Evolutionary conservation across 164 flowering plant genomes (phyloP).

Genomic region (Cinnamomum micranthum): DNA sequence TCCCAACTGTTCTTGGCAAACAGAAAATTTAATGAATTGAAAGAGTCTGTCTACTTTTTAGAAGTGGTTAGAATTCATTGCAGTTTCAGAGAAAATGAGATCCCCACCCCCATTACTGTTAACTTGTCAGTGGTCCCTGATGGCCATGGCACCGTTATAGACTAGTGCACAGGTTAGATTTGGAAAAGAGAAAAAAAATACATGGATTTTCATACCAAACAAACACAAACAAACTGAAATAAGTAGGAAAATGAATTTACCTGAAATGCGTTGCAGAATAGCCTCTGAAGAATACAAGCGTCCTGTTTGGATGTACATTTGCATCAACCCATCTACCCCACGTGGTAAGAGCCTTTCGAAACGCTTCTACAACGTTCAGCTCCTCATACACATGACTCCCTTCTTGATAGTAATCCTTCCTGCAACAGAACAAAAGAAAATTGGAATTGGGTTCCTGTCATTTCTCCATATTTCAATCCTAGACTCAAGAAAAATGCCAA

Average conservation of each 20-base stretch:
- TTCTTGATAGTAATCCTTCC: slow-evolving; percentile 14
- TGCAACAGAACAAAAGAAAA: neutral
- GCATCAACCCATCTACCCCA: slow-evolving; percentile 59
- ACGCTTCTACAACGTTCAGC: slow-evolving; percentile 32
- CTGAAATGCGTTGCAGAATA: slow-evolving; percentile 45
- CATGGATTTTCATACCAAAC: neutral
- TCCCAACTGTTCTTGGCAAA: too few species aligned
- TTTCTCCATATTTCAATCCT: neutral
- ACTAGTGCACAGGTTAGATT: neutral
- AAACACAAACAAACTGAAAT: neutral
- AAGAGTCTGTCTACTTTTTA: too few species aligned
- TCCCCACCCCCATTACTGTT: neutral
- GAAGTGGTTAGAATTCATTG: too few species aligned
- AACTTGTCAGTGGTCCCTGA: too few species aligned
- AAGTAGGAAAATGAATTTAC: slow-evolving; percentile 15
- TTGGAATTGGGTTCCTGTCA: neutral
- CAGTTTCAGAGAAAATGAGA: too few species aligned
- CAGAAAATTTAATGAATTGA: too few species aligned
- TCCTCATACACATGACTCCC: slow-evolving; percentile 5
- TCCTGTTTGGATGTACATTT: slow-evolving; percentile 30
- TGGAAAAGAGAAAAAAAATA: neutral
- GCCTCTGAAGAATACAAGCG: slow-evolving; percentile 45
- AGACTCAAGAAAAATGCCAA: neutral
- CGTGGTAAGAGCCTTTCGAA: slow-evolving; percentile 41
- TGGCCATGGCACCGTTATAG: neutral